phyloP scores from a whole-genome alignment of 2,329 filamentous ascomycete genomes.

The Aspergillus pseudonomiae region DNA sequence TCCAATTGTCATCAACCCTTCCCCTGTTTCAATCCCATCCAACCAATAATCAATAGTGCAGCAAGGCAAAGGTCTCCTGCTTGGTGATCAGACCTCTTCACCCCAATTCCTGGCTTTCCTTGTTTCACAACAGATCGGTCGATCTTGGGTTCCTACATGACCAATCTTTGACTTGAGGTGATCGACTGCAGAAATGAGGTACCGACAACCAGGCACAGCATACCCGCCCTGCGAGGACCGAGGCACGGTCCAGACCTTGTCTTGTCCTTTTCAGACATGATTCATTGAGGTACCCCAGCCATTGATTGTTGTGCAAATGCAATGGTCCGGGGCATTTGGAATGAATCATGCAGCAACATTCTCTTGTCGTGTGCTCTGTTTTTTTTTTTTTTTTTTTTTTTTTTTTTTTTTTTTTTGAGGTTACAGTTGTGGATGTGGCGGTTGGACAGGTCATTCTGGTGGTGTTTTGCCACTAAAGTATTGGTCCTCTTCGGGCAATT shows the following conservation, averaged over 20 bases:
- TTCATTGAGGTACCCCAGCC: neutral
- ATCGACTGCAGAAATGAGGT: conserved; percentile 1
- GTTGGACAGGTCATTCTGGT: conserved; percentile 3
- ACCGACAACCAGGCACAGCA: neutral
- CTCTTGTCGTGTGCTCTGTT: neutral
- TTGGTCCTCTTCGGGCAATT: neutral
- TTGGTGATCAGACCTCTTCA: conserved; percentile 9
- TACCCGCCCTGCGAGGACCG: conserved; percentile 6
- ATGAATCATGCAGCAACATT: conserved; percentile 5
- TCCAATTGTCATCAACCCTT: neutral
- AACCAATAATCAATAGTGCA: conserved; percentile 9
- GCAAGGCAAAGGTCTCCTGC: conserved; percentile 3
- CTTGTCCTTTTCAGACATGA: neutral
- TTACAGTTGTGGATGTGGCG: neutral
- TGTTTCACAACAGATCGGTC: conserved; percentile 7
- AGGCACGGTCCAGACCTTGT: conserved; percentile 5
- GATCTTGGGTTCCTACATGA: neutral
- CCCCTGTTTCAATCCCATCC: conserved; percentile 5
- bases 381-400: too few species aligned
- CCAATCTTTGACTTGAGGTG: neutral
- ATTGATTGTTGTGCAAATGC: conserved; percentile 1
- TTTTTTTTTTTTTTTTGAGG: neutral
- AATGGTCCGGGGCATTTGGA: conserved; percentile 1
- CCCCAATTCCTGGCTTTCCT: conserved; percentile 2
- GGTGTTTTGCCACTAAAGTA: neutral